Percentiles rank a stretch among this genome's conserved stretches.
phyloP scores from a whole-genome alignment of 306 rosid genomes.

The Fragaria ananassa region DNA sequence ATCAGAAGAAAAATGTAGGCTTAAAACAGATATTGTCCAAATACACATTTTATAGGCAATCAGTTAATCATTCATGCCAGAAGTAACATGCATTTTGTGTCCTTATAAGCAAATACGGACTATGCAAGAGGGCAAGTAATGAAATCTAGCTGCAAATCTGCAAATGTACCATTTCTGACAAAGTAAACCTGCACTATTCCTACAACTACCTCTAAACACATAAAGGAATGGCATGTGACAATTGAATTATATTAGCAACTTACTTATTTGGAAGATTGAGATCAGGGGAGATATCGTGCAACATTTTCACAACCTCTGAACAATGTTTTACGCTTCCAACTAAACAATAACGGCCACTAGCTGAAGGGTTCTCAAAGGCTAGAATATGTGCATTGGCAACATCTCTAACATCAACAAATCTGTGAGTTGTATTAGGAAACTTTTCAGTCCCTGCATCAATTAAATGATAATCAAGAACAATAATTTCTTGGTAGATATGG shows the following conservation, averaged over 20 bases:
- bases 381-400: conserved; percentile 61
- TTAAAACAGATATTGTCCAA: background rate
- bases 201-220: background rate
- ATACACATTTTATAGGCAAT: background rate
- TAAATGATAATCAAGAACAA: background rate
- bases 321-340: conserved; percentile 33
- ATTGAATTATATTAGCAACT: conserved; percentile 10
- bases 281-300: conserved; percentile 39
- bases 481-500: background rate
- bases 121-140: background rate
- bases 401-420: conserved; percentile 57
- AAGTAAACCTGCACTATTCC: background rate
- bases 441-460: conserved; percentile 37
- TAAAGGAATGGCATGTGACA: background rate
- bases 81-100: background rate
- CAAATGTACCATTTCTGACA: background rate
- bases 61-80: background rate
- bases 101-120: background rate
- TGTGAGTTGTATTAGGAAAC: conserved; percentile 32
- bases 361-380: conserved; percentile 58
- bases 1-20: background rate
- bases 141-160: background rate
- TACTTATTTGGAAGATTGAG: conserved; percentile 48
- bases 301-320: conserved; percentile 38
- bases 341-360: conserved; percentile 58